Base-by-base conservation (phyloP, 805 yeast genomes). In the Ascoidea asiatica region DNA sequence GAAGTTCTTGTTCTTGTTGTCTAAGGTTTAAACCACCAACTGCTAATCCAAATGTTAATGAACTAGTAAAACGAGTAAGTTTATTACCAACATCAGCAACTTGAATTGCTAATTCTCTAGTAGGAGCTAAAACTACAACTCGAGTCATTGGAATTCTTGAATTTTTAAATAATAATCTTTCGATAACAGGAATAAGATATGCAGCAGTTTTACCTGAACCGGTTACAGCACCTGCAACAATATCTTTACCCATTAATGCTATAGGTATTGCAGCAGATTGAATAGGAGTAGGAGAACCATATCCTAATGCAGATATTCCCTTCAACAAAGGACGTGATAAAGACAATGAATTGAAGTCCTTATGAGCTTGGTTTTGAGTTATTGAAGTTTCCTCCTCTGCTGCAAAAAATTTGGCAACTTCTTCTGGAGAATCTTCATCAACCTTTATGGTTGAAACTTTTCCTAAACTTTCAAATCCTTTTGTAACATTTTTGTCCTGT, bases 121-220 rank as follows among this genome's bases (percentile, higher is more conserved):
- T 92, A 41, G 99, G 99, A 0, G 96, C 76, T 48, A 92, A 67
- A 6, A 92, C 85, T 38, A 92, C 73, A 18, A 92, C 98, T 59
- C 97, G 75, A 1, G 97, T 89, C 1, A 94, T 75, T 1, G 96
- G 81, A 4, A 84, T 65, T 56, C 84, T 84, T 44, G 85, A 72
- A 11, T 97, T 96, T 54, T 92, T 85, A 64, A 81, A 90, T 23
- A 92, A 65, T 35, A 92, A 69, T 64, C 99, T 79, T 65, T 92
- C 98, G 48, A 92, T 77, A 17, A 92, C 80, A 5, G 98, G 98
- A 45, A 92, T 83, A 81, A 92, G 80, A 60, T 87, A 92, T 1
- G 99, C 99, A 2, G 97, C 98, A 20, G 99, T 92, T 62, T 92
- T 92, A 74, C 99, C 99, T 19, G 97, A 90, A 67, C 99, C 99